Evolutionary conservation across 2,329 filamentous ascomycete species (phyloP), one percentile per base, ranked within the genome.

Genomic region (Trichoderma simmonsii): DNA sequence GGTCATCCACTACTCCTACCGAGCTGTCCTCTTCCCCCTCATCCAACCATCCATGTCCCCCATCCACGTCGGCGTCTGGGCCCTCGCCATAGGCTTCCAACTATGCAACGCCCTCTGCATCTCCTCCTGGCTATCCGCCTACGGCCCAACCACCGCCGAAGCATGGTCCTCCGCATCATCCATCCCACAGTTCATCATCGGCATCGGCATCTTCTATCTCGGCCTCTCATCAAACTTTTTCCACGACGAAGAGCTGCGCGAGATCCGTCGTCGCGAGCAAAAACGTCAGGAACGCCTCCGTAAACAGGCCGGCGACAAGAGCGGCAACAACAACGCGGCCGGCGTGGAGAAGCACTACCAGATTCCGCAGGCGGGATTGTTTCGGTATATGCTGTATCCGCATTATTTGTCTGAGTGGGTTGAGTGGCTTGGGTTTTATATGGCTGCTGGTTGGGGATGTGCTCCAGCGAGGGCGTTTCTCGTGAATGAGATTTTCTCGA

Each of bases 391-490:
- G 79, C 86, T 98, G 72, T 97, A 92, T 81, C 94, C 96, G 75
- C 96, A 99, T 81, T 99, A 98, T 81, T 86, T 97, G n/a, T 92
- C 91, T 79, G 96, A 99, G 83, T 99, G 96, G 96, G 80, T 97
- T 68, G 96, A 99, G 85, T 99, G 96, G 96, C 81, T 88, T 4
- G 96, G 96, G 0, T 99, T 94, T 81, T 94, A 91, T 85, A 88
- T 97, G 80, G 88, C 92, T 76, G 88, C 91, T 71, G 90, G 90
- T 1, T 88, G 85, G 83, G 82, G 83, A 5, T 93, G 91, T 78
- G 83, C 89, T 62, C 95, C 96, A 0, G 95, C 94, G 28, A 85
- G 94, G 77, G 88, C 88, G 65, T 98, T 98, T 79, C 77, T 97
- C 59, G 75, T 97, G 62, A 98, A 98, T 80, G 94, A 97, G 83